Evolutionary conservation across 805 yeast genomes (phyloP).

Genomic region (Candida sakaeoensis): DNA sequence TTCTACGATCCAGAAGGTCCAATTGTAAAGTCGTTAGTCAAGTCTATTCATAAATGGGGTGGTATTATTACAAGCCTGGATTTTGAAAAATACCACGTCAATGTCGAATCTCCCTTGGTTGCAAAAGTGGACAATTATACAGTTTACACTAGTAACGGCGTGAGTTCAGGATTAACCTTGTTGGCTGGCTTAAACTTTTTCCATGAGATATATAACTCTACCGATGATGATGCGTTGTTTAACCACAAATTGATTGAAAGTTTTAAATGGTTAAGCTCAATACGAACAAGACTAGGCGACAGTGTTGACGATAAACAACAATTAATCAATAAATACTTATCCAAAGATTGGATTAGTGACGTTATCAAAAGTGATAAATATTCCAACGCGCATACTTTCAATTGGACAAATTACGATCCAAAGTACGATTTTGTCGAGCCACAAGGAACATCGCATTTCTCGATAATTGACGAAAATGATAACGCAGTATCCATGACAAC

Average conservation of each 20-base stretch:
- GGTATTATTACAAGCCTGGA: conserved; percentile 71
- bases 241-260: conserved; percentile 74
- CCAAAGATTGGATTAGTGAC: conserved; percentile 54
- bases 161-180: conserved; percentile 82
- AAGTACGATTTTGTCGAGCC: conserved; percentile 74
- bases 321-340: conserved; percentile 41
- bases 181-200: conserved; percentile 69
- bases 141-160: conserved; percentile 56
- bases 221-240: conserved; percentile 27
- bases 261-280: conserved; percentile 93
- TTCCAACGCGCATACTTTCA: conserved; percentile 50
- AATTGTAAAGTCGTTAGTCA: conserved; percentile 59
- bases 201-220: conserved; percentile 30
- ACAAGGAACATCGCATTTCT: conserved; percentile 87
- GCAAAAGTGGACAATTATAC: conserved; percentile 20
- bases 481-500: conserved; percentile 87
- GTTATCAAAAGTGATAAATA: conserved; percentile 45
- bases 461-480: conserved; percentile 68
- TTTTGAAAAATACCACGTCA: conserved; percentile 57
- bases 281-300: conserved; percentile 84
- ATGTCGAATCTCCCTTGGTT: conserved; percentile 42
- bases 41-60: conserved; percentile 47
- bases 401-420: conserved; percentile 77
- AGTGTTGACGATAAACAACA: conserved; percentile 24
- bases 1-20: conserved; percentile 84